phyloP scores from a whole-genome alignment of 495 filamentous ascomycete species.

The Hypomontagnella monticulosa region DNA sequence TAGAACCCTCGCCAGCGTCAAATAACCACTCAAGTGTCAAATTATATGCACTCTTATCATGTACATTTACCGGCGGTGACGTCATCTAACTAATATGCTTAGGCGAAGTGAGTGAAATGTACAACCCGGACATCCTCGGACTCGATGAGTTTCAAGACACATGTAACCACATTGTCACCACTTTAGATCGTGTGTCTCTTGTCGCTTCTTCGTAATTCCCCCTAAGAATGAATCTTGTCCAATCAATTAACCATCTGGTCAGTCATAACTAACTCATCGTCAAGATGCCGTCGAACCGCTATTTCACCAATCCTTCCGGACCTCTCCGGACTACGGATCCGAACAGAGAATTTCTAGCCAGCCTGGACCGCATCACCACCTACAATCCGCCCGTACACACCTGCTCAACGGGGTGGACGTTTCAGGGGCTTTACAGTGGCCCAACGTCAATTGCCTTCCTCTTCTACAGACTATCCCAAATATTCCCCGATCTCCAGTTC shows the following conservation, averaged over 20 bases:
- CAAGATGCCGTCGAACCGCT: constrained; percentile 25
- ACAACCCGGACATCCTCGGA: no score
- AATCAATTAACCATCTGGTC: not conserved
- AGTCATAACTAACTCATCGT: not conserved
- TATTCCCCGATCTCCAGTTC: constrained; percentile 58
- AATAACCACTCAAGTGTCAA: no score
- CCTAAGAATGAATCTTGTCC: not conserved
- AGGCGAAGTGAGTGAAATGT: no score
- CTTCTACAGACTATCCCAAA: constrained; percentile 61
- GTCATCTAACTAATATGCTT: constrained; percentile 5
- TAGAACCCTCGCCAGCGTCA: no score
- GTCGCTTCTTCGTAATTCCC: no score
- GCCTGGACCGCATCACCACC: constrained; percentile 30
- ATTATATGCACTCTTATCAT: not conserved
- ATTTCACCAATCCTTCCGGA: constrained; percentile 17
- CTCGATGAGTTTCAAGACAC: no score
- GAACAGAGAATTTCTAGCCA: constrained; percentile 26
- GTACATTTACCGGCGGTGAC: constrained; percentile 4
- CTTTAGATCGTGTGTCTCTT: no score
- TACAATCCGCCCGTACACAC: constrained; percentile 35
- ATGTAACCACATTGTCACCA: no score
- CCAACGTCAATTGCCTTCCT: constrained; percentile 69
- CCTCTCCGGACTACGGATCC: constrained; percentile 20
- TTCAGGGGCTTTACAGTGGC: constrained; percentile 65
- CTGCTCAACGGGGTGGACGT: constrained; percentile 40